Evolutionary conservation across 1,139 yeast species (phyloP).

Genomic region (Kodamaea suecica): DNA sequence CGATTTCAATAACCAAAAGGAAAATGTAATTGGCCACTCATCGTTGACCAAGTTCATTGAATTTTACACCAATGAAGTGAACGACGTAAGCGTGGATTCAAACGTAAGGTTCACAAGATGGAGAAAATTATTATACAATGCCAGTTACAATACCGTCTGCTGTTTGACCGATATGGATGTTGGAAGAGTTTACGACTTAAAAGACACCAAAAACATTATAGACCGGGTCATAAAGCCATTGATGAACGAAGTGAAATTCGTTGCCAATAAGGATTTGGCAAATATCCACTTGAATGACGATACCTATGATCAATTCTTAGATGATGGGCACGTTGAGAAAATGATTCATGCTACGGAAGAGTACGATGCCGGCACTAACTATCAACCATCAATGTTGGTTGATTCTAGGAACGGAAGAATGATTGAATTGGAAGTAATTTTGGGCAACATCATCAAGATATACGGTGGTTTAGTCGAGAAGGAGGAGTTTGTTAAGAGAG

Average conservation of each 20-base stretch:
- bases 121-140: constrained; percentile 71
- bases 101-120: constrained; percentile 59
- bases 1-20: constrained; percentile 15
- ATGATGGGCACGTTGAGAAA: constrained; percentile 16
- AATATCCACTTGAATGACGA: constrained; percentile 13
- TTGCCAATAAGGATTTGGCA: constrained; percentile 25
- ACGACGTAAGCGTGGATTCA: constrained; percentile 43
- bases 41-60: constrained; percentile 42
- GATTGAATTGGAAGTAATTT: constrained; percentile 60
- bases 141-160: constrained; percentile 61
- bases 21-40: constrained; percentile 17
- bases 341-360: constrained; percentile 17
- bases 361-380: constrained; percentile 21
- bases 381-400: constrained; percentile 66
- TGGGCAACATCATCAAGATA: constrained; percentile 23
- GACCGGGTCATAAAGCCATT: constrained; percentile 20
- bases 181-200: constrained; percentile 20
- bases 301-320: constrained; percentile 15
- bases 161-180: constrained; percentile 55
- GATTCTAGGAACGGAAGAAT: constrained; percentile 69
- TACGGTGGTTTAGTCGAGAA: constrained; percentile 12
- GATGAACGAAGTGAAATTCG: constrained; percentile 24
- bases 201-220: constrained; percentile 16
- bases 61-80: constrained; percentile 46
- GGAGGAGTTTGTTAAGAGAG: constrained; percentile 7